Conservation (phyloP, 2,329 filamentous ascomycete species). For the Anisogramma anomala region DNA sequence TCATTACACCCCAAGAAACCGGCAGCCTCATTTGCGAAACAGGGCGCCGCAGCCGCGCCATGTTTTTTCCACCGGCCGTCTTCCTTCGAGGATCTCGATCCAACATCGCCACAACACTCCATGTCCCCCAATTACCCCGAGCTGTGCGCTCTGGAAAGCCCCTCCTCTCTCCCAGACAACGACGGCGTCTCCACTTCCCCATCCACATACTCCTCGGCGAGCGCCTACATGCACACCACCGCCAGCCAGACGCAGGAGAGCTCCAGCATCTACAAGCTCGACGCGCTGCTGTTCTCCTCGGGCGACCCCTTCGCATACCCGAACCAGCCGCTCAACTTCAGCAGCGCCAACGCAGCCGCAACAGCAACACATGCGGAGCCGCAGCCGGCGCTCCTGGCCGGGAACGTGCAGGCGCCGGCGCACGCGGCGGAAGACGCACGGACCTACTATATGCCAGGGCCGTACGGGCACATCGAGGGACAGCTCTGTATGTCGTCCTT, state of each 20-base stretch:
- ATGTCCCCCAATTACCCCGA: constrained; percentile 33
- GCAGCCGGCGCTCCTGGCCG: constrained; percentile 20
- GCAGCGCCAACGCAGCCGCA: constrained; percentile 21
- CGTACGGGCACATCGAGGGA: constrained; percentile 58
- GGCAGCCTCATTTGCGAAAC: background rate
- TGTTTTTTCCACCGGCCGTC: background rate
- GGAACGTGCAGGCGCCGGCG: constrained; percentile 20
- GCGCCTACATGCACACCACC: constrained; percentile 17
- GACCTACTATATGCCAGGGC: constrained; percentile 39
- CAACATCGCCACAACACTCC: constrained; percentile 19
- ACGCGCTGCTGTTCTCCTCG: constrained; percentile 70
- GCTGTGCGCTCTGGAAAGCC: constrained; percentile 34
- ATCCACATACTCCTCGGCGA: constrained; percentile 20
- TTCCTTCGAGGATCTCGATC: constrained; percentile 26
- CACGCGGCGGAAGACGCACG: constrained; percentile 26
- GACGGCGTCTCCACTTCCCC: constrained; percentile 23
- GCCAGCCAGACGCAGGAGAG: constrained; percentile 22
- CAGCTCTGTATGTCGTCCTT: constrained; percentile 38
- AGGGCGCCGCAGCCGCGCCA: background rate
- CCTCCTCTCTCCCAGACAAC: constrained; percentile 30
- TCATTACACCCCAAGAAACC: constrained; percentile 13
- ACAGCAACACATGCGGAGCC: constrained; percentile 18
- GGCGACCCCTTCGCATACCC: constrained; percentile 70
- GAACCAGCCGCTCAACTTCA: constrained; percentile 56
- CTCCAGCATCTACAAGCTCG: constrained; percentile 50